phyloP scores from a whole-genome alignment of 352 stramenopile genomes.

The Globisporangium spiculum region DNA sequence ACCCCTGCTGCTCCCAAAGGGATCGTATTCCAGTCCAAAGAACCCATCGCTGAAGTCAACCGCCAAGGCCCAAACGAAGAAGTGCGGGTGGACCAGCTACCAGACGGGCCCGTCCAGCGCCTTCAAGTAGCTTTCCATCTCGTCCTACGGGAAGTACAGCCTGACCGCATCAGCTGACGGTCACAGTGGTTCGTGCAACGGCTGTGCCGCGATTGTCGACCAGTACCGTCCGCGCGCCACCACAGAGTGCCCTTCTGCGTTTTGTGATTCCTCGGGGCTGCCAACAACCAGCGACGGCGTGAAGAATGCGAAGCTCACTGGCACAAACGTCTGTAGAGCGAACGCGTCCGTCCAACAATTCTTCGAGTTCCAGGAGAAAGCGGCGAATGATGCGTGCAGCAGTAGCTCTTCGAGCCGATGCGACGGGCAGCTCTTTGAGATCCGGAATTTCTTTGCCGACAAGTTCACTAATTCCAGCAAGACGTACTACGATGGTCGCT shows the following conservation, averaged over 20 bases:
- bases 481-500: not conserved
- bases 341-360: slow-evolving; percentile 26
- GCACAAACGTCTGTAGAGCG: slow-evolving; percentile 30
- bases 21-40: not conserved
- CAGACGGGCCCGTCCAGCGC: not conserved
- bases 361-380: slow-evolving; percentile 38
- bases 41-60: not conserved
- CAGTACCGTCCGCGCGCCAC: slow-evolving; percentile 40
- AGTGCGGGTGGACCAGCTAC: slow-evolving; percentile 4
- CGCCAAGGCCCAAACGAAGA: not conserved
- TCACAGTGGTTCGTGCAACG: slow-evolving; percentile 28
- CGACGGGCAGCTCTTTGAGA: slow-evolving; percentile 20
- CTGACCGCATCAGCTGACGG: slow-evolving; percentile 35
- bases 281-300: not conserved
- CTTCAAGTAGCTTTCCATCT: slow-evolving; percentile 3
- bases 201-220: slow-evolving; percentile 52
- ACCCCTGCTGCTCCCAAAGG: slow-evolving; percentile 7
- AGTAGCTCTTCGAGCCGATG: slow-evolving; percentile 17
- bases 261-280: slow-evolving; percentile 13
- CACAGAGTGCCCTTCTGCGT: slow-evolving; percentile 33
- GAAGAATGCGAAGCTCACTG: slow-evolving; percentile 18
- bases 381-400: slow-evolving; percentile 52
- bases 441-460: slow-evolving; percentile 18
- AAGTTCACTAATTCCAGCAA: not conserved
- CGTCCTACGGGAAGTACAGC: slow-evolving; percentile 48